These are phyloP conservation scores for Tilletia walkeri DNA, from an alignment of 1,284 basidiomycete genomes.

Conservation along the genomic window DNA sequence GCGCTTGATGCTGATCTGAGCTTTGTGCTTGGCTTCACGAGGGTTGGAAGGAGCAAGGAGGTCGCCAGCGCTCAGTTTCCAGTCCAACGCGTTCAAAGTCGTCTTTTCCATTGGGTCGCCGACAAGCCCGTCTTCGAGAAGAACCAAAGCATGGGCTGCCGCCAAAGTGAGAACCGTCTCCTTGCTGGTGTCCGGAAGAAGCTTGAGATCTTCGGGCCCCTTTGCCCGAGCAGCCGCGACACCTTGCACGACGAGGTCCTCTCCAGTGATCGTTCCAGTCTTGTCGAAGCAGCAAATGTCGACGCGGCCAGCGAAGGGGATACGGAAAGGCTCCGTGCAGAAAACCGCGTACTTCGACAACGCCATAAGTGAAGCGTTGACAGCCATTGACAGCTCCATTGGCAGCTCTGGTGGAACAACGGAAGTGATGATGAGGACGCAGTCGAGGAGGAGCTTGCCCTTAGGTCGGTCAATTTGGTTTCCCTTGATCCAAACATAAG, in stretches of 20 bases:
- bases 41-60: conserved; percentile 32
- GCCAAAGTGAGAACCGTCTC: conserved; percentile 86
- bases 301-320: conserved; percentile 53
- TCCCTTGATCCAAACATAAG: conserved; percentile 52
- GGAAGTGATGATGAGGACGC: conserved; percentile 55
- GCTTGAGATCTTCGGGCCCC: conserved; percentile 69
- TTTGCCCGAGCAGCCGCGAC: conserved; percentile 58
- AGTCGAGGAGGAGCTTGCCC: conserved; percentile 54
- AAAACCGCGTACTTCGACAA: conserved; percentile 72
- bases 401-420: conserved; percentile 55
- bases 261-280: conserved; percentile 55
- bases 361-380: conserved; percentile 65
- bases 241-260: conserved; percentile 54
- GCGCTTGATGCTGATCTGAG: conserved; percentile 42
- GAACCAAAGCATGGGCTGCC: conserved; percentile 89
- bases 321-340: conserved; percentile 56
- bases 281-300: conserved; percentile 57
- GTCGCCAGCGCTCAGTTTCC: conserved; percentile 75
- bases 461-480: conserved; percentile 52
- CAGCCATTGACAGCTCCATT: conserved; percentile 56
- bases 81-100: conserved; percentile 84
- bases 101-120: conserved; percentile 99
- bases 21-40: conserved; percentile 32
- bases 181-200: conserved; percentile 72
- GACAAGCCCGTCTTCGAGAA: conserved; percentile 84